Base-by-base conservation (phyloP, 2,329 filamentous ascomycete species). In the Diaporthe citri region DNA sequence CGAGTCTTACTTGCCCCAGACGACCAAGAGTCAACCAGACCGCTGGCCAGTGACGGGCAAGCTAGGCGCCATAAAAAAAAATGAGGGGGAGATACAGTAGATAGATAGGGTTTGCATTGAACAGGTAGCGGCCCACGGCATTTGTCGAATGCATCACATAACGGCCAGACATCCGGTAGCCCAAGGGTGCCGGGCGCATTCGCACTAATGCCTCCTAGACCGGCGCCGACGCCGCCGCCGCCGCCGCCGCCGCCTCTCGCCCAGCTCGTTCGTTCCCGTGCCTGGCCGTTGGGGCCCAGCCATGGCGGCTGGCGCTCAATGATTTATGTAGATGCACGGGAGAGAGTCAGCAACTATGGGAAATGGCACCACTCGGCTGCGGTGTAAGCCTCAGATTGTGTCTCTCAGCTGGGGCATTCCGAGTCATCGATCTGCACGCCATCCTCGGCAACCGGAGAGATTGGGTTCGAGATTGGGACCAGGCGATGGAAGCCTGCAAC, bases 101-200 rank as follows among this genome's bases (percentile, higher is more conserved):
- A 71, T 71, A 59, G 59, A 46, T 64, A 62, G 59, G 48, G 22
- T 56, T 28, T 22, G 48, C 60, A 67, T 34, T 36, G 36, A 69
- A 52, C 22, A 46, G 25, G 2, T 15, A 17, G 9, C 22, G 22
- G 46, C 62, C 55, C 39, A 12, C 41, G 39, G 41, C 64, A 74
- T 74, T 74, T 74, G 73, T 74, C 73, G 34, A 74, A 74, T 36
- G 31, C 51, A 74, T 72, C 71, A 57, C 67, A 72, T 74, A 74
- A 74, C 73, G 66, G 46, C 51, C 71, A 55, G 48, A 46, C 22
- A 69, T 72, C 66, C 46, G 67, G 73, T 74, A 51, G 28, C 15
- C 22, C 64, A 51, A 36, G n/a, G n/a, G 31, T 69, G 48, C 64
- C 64, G 64, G 60, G 70, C n/a, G 70, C 10, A 59, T 60, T 57